Percentiles rank a stretch among this genome's conserved stretches.
These are phyloP conservation scores for Phytophthora melonis DNA, from an alignment of 352 stramenopile species.

Conservation along the genomic window DNA sequence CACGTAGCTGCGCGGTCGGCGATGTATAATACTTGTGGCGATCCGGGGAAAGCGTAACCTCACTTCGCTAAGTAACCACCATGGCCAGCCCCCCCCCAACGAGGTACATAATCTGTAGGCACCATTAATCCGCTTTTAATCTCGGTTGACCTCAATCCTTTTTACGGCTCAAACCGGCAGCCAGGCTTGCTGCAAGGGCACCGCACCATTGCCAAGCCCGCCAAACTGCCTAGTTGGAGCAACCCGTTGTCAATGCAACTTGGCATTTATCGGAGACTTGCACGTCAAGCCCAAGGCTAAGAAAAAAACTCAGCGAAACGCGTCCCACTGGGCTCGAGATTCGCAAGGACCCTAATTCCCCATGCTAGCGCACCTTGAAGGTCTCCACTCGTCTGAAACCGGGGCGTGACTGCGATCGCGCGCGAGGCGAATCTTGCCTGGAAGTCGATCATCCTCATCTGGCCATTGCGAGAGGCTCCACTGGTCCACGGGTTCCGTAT, in stretches of 20 bases:
- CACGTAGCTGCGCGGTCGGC: too few species aligned
- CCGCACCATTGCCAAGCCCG: too few species aligned
- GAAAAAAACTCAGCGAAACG: constrained; percentile 22
- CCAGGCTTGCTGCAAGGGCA: too few species aligned
- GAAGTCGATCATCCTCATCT: constrained; percentile 10
- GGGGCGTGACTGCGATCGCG: constrained; percentile 3
- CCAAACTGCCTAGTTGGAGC: too few species aligned
- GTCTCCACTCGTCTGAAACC: background rate
- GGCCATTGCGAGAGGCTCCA: background rate
- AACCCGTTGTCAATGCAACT: background rate
- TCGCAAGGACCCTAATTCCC: constrained; percentile 6
- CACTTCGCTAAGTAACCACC: too few species aligned
- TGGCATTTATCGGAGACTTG: background rate
- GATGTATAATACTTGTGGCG: too few species aligned
- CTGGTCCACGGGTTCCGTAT: background rate
- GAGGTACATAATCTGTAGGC: too few species aligned
- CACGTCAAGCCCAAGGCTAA: background rate
- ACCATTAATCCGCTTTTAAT: too few species aligned
- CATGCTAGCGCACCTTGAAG: constrained; percentile 19
- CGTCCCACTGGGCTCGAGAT: constrained; percentile 31
- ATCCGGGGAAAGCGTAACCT: too few species aligned
- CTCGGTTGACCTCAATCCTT: too few species aligned
- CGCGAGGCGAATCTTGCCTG: constrained; percentile 19
- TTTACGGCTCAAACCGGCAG: too few species aligned
- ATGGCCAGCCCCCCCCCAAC: too few species aligned